Evolutionary conservation across 2,329 filamentous ascomycete species (phyloP).

Genomic region (Xylaria hypoxylon): DNA sequence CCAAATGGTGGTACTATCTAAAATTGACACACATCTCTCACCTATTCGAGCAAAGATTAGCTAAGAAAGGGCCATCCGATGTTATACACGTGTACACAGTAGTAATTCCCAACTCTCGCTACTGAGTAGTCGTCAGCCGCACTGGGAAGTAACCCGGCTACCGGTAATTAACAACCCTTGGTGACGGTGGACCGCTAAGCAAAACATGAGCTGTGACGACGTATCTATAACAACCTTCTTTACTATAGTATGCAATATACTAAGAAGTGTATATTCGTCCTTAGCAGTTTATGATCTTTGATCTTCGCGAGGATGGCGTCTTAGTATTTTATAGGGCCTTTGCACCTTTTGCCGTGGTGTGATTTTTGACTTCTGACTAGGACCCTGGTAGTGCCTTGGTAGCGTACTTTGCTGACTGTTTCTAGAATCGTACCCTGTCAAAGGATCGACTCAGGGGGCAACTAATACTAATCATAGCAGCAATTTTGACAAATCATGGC

Average conservation of each 20-base stretch:
- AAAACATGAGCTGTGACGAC: slow-evolving; percentile 22
- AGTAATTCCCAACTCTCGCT: slow-evolving; percentile 23
- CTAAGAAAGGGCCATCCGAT: slow-evolving; percentile 20
- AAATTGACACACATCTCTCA: slow-evolving; percentile 22
- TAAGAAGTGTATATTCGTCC: neutral
- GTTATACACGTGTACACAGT: neutral
- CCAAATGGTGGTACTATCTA: slow-evolving; percentile 11
- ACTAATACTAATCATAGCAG: slow-evolving; percentile 38
- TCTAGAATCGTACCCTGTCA: slow-evolving; percentile 32
- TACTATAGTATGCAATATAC: too few species aligned
- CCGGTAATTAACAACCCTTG: slow-evolving; percentile 13
- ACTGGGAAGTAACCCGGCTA: slow-evolving; percentile 1
- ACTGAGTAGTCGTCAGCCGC: slow-evolving; percentile 27
- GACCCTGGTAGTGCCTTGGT: slow-evolving; percentile 21
- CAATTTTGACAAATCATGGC: slow-evolving; percentile 38
- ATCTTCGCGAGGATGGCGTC: slow-evolving; percentile 6
- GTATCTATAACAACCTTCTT: neutral
- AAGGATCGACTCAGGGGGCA: slow-evolving; percentile 37
- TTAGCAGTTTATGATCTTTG: neutral
- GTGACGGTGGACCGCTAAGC: slow-evolving; percentile 5
- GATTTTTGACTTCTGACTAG: slow-evolving; percentile 31
- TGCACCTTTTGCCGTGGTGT: slow-evolving; percentile 16
- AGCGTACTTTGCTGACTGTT: slow-evolving; percentile 39
- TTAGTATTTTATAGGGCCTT: neutral
- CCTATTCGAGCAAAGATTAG: slow-evolving; percentile 11